A percentile compares a stretch with the other conserved stretches of the same genome.
Conservation (phyloP, 129 eudicot genomes). For the Saposhnikovia divaricata region DNA sequence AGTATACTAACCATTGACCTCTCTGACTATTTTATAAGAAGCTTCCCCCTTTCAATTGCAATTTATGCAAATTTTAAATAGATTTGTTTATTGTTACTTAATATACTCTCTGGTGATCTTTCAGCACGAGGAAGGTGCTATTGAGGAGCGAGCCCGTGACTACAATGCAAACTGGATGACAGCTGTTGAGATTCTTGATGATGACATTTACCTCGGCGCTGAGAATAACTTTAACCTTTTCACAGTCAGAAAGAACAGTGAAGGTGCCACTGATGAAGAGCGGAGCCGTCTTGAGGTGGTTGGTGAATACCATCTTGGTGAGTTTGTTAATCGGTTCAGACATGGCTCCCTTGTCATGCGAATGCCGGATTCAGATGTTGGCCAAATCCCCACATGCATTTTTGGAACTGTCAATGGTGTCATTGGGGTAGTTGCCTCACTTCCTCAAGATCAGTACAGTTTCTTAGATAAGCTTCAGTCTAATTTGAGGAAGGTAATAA, state of each 20-base stretch:
- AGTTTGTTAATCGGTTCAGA: conserved; percentile 75
- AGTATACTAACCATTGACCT: not conserved
- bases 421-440: conserved; percentile 91
- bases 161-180: conserved; percentile 99
- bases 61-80: not conserved
- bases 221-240: conserved; percentile 85
- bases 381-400: conserved; percentile 76
- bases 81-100: not conserved
- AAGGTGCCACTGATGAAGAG: conserved; percentile 97
- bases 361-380: conserved; percentile 81
- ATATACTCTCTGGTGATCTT: not conserved
- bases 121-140: conserved; percentile 98
- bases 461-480: conserved; percentile 83
- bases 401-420: conserved; percentile 94
- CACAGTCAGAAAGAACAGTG: conserved; percentile 91
- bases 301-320: conserved; percentile 95
- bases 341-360: conserved; percentile 98
- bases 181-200: conserved; percentile 90
- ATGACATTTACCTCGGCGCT: conserved; percentile 85
- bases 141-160: conserved; percentile 98
- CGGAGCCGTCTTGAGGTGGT: conserved; percentile 91
- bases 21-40: not conserved
- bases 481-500: conserved; percentile 74
- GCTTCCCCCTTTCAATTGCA: too few relatives aligned
- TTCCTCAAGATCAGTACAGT: conserved; percentile 70